Base-by-base conservation (phyloP, 495 filamentous ascomycete species). In the Melanomma pulvis-pyrius region DNA sequence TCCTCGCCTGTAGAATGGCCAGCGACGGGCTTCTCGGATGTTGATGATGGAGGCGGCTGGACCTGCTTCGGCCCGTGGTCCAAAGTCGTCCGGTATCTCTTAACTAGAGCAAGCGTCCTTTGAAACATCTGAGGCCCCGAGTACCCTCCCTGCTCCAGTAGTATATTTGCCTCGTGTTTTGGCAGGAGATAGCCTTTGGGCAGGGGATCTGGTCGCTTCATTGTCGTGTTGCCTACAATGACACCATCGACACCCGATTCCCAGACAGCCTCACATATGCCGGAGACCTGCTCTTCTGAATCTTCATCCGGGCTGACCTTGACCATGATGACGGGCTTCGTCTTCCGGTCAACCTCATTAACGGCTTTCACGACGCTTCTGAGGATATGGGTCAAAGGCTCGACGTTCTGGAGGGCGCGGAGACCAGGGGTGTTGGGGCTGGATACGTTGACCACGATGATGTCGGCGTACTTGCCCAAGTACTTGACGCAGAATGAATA, bases 221-320 rank as follows among this genome's bases (percentile, higher is more conserved):
- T 96, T 1, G 94, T 98, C 0, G 94, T 98, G 77, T 98, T 98
- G 0, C 92, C 93, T n/a, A 98, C 93, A 70, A 98, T 96, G 4
- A 98, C 87, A 0, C 94, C 94, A 65, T 96, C 92, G 4, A 97
- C 92, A 11, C 92, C 92, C 47, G 89, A 88, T 44, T 82, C 82
- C 83, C 87, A 89, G 36, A 97, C 87, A 0, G 94, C 94, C 52
- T 91, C 83, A 67, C 92, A 93, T 51, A 97, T 96, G 2, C 92
- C 94, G 24, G 84, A 81, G 58, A 98, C 84, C 71, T 97, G 90
- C 47, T 85, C 83, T 39, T 92, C 84, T 4, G 86, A 82, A 73
- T 97, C 92, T 79, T 96, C 93, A 63, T 98, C 94, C 0, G 94
- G 94, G 62, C 90, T 93, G 30, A 97, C 92, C 80, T 98, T 98